Evolutionary conservation across 169 alveolate genomes (phyloP).

Genomic region (Babesia bovis): DNA sequence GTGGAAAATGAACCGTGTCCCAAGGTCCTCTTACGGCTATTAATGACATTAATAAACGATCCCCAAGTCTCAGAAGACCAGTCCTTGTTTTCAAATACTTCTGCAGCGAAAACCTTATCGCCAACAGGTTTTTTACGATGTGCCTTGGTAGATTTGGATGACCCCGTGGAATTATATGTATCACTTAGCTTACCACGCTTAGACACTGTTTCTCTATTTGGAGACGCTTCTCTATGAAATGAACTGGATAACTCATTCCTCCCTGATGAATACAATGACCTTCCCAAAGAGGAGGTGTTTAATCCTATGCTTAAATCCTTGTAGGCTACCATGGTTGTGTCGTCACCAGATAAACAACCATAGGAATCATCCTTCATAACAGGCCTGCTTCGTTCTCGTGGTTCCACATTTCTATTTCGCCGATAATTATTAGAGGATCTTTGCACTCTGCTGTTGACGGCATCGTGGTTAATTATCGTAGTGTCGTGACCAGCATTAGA

Average conservation of each 20-base stretch:
- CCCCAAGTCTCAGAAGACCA: constrained; percentile 54
- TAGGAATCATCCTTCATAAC: background rate
- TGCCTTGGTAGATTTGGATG: background rate
- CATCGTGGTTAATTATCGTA: too few relatives aligned
- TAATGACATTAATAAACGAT: constrained; percentile 48
- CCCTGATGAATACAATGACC: background rate
- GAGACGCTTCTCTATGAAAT: background rate
- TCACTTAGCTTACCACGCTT: constrained; percentile 17
- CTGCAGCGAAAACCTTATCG: constrained; percentile 4
- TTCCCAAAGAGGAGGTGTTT: constrained; percentile 10
- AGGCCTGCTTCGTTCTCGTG: background rate
- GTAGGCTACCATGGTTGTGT: background rate
- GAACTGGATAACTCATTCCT: constrained; percentile 9
- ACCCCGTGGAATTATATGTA: background rate
- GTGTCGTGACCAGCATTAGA: too few relatives aligned
- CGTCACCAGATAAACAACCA: background rate
- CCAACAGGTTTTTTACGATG: background rate
- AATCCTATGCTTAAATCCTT: background rate
- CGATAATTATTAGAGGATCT: too few relatives aligned
- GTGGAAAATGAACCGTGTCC: constrained; percentile 68
- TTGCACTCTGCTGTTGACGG: too few relatives aligned
- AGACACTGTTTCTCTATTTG: background rate
- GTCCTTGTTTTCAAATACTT: background rate
- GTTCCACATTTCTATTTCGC: background rate
- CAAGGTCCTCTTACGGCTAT: constrained; percentile 36